Conservation (phyloP, 2,329 filamentous ascomycete genomes). For the Pochonia chlamydosporia region DNA sequence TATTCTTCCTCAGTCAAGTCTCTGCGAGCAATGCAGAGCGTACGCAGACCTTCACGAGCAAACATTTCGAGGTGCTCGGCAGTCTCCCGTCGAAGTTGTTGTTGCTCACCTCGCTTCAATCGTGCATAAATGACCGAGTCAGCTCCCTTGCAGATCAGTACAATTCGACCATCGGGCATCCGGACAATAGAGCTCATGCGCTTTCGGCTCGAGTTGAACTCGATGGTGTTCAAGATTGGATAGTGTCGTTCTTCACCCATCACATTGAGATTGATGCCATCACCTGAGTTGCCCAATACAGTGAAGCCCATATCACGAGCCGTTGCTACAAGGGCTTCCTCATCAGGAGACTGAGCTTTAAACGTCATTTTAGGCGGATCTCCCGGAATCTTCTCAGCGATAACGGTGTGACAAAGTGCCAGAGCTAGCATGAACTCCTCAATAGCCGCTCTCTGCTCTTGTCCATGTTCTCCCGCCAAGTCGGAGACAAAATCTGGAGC, state of each 20-base stretch:
- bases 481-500: constrained; percentile 86
- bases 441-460: constrained; percentile 70
- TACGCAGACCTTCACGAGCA: constrained; percentile 88
- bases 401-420: constrained; percentile 94
- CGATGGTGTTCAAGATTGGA: constrained; percentile 85
- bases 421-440: constrained; percentile 91
- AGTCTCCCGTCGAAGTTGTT: constrained; percentile 73
- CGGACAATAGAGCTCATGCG: constrained; percentile 95
- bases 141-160: constrained; percentile 94
- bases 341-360: constrained; percentile 95
- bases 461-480: constrained; percentile 68
- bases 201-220: constrained; percentile 96
- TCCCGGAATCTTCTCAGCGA: constrained; percentile 84
- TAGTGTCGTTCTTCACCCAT: constrained; percentile 83
- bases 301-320: constrained; percentile 95
- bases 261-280: constrained; percentile 80
- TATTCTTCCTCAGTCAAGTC: constrained; percentile 81
- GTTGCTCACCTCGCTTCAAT: constrained; percentile 77
- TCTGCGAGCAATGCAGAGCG: constrained; percentile 85
- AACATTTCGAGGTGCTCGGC: constrained; percentile 97
- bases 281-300: constrained; percentile 71
- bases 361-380: constrained; percentile 88
- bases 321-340: constrained; percentile 88
- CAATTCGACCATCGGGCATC: constrained; percentile 86
- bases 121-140: constrained; percentile 97